Evolutionary conservation across 2,329 filamentous ascomycete genomes (phyloP).

Genomic region (Sphaerostilbella broomeana): DNA sequence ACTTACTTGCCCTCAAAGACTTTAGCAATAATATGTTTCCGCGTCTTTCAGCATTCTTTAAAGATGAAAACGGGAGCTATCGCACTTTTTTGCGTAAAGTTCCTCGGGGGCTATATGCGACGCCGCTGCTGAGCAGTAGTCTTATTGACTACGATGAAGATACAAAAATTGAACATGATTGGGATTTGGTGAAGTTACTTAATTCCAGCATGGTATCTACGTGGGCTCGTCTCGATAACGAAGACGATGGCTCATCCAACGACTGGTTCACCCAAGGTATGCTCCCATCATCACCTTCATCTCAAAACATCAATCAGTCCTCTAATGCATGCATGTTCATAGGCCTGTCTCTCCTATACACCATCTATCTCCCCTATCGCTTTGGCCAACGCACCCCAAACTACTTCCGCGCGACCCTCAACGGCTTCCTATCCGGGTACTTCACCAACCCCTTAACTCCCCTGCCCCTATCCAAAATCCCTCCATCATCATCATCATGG

Average conservation of each 20-base stretch:
- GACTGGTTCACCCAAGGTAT: constrained; percentile 5
- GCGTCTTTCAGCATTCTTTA: constrained; percentile 4
- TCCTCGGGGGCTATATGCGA: background rate
- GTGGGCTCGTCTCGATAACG: constrained; percentile 5
- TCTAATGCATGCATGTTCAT: background rate
- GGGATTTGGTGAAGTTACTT: constrained; percentile 1
- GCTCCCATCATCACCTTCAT: background rate
- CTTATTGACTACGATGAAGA: constrained; percentile 8
- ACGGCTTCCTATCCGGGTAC: constrained; percentile 1
- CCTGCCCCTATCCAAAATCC: background rate
- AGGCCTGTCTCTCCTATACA: constrained; percentile 5
- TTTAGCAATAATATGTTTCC: constrained; percentile 6
- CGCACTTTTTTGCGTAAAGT: constrained; percentile 4
- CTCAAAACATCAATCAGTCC: background rate
- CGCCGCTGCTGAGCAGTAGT: background rate
- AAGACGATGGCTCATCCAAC: constrained; percentile 6
- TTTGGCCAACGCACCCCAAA: constrained; percentile 2
- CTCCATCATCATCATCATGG: background rate
- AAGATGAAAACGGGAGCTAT: background rate
- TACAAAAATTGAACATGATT: constrained; percentile 1
- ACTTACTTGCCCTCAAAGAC: background rate
- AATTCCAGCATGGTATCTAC: constrained; percentile 1
- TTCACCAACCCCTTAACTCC: constrained; percentile 1
- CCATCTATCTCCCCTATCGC: constrained; percentile 8
- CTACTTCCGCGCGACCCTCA: constrained; percentile 9